A percentile compares a stretch with the other conserved stretches of the same genome.
These are phyloP conservation scores for Leccinum variicolor DNA, from an alignment of 768 basidiomycete genomes.

Conservation along the genomic window DNA sequence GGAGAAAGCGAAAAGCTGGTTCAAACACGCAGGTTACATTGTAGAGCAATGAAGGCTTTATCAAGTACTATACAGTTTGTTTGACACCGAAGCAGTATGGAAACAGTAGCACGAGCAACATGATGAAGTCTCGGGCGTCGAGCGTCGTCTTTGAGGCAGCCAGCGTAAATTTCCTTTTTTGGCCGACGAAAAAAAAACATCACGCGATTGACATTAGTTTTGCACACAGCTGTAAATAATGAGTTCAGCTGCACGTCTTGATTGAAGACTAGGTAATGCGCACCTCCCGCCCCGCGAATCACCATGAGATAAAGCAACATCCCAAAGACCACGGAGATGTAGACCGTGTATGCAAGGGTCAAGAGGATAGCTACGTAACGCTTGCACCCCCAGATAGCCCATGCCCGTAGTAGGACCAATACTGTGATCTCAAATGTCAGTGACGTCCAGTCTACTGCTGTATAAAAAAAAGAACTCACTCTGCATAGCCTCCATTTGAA, in stretches of 20 bases:
- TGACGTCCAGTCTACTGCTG: background rate
- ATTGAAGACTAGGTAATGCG: background rate
- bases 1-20: too few species aligned
- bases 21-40: too few species aligned
- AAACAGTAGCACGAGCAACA: too few species aligned
- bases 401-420: conserved; percentile 13
- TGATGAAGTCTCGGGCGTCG: too few species aligned
- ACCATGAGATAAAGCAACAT: background rate
- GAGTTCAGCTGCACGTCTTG: background rate
- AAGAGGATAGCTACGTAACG: background rate
- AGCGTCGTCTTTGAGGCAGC: too few species aligned
- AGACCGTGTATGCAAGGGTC: background rate
- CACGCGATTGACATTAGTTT: too few species aligned
- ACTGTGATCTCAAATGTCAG: background rate
- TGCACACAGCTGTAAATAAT: too few species aligned
- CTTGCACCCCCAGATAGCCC: conserved; percentile 16
- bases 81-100: too few species aligned
- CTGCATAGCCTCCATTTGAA: conserved; percentile 7
- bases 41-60: too few species aligned
- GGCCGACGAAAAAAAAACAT: too few species aligned
- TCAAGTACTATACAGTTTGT: too few species aligned
- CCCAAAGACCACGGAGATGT: background rate
- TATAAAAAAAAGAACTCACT: background rate
- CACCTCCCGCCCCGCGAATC: background rate
- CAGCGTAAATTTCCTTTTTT: too few species aligned